These are phyloP conservation scores for Schizochytrium sp. DNA, from an alignment of 108 stramenopile genomes.

Conservation along the genomic window DNA sequence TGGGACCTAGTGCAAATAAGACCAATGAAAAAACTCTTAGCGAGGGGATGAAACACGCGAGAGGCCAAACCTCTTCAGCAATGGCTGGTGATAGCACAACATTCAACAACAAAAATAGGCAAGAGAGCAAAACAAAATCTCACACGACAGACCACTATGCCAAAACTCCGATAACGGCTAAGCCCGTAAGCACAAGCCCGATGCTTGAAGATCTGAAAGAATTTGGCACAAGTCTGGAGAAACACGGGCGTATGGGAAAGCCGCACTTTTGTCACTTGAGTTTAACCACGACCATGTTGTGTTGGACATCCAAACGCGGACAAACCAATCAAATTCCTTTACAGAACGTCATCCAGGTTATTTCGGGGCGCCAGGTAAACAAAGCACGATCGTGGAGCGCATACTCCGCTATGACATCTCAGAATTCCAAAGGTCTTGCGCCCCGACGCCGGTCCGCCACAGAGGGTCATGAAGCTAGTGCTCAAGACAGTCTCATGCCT, in stretches of 20 bases:
- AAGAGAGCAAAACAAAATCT: not conserved
- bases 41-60: too few species aligned
- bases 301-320: conserved; percentile 37
- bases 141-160: not conserved
- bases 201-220: not conserved
- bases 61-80: too few species aligned
- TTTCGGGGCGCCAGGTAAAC: not conserved
- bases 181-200: not conserved
- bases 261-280: conserved; percentile 8
- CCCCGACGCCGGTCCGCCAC: conserved; percentile 6
- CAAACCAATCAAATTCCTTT: conserved; percentile 4
- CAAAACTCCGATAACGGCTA: not conserved
- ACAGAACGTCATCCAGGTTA: not conserved
- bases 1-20: too few species aligned
- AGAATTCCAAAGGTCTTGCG: not conserved
- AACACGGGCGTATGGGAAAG: not conserved
- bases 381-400: not conserved
- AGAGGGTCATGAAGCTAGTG: not conserved
- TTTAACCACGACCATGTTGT: not conserved
- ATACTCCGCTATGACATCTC: not conserved
- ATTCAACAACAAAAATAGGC: not conserved
- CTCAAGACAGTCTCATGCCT: not conserved
- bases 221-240: not conserved
- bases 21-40: too few species aligned
- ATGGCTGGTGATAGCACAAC: too few species aligned